These are phyloP conservation scores for Colletotrichum destructivum DNA, from an alignment of 2,329 filamentous ascomycete genomes.

Conservation along the genomic window DNA sequence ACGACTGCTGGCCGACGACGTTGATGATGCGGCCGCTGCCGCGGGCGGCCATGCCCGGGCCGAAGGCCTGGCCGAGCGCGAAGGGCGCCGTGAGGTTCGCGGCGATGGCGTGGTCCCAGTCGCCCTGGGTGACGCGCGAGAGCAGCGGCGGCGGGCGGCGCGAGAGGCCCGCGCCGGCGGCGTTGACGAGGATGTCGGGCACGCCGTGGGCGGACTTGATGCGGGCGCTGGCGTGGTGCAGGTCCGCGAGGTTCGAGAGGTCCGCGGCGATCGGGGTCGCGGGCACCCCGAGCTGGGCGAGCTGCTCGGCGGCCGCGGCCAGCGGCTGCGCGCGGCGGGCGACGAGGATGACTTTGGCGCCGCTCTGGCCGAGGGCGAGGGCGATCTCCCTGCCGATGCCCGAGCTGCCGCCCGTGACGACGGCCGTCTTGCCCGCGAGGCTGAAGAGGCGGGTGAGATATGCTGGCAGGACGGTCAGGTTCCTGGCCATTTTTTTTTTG, in stretches of 20 bases:
- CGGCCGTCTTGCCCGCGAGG: conserved; percentile 49
- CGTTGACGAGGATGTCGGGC: conserved; percentile 53
- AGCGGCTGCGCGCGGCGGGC: conserved; percentile 48
- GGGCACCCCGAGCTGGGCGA: conserved; percentile 46
- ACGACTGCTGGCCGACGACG: conserved; percentile 51
- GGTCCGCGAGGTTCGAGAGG: conserved; percentile 43
- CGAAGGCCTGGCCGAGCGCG: conserved; percentile 51
- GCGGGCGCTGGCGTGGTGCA: conserved; percentile 42
- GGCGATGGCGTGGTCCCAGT: conserved; percentile 51
- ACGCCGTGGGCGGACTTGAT: conserved; percentile 44
- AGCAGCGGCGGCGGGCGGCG: conserved; percentile 48
- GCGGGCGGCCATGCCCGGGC: conserved; percentile 50
- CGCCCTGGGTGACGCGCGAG: conserved; percentile 46
- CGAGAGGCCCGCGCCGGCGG: conserved; percentile 48
- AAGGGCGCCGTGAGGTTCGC: conserved; percentile 54
- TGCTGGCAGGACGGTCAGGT: conserved; percentile 15
- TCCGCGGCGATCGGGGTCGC: conserved; percentile 45
- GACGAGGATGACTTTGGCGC: conserved; percentile 50
- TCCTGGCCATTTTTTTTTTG: conserved; percentile 30
- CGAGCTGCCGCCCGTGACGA: conserved; percentile 53
- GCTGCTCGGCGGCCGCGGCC: conserved; percentile 44
- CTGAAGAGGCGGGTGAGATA: conserved; percentile 51
- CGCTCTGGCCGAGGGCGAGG: conserved; percentile 48
- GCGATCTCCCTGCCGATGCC: conserved; percentile 54
- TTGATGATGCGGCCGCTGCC: conserved; percentile 54